A percentile compares a stretch with the other conserved stretches of the same genome.
phyloP scores from a whole-genome alignment of 805 yeast genomes.

The Candida suzukii region DNA sequence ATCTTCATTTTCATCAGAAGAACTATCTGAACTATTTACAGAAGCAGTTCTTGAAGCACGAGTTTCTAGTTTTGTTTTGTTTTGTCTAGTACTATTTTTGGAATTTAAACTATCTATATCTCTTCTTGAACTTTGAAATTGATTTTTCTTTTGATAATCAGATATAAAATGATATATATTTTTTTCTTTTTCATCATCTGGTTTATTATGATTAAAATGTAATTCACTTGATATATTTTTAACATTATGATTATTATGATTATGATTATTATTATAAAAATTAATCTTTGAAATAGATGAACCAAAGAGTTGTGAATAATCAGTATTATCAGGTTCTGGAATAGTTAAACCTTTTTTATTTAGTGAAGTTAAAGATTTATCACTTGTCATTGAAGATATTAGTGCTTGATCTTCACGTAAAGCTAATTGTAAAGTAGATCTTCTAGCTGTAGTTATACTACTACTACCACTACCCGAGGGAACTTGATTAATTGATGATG shows the following conservation, averaged over 20 bases:
- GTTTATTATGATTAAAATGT: neutral
- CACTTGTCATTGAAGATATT: neutral
- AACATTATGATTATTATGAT: neutral
- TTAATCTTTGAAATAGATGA: conserved; percentile 18
- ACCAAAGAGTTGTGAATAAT: conserved; percentile 9
- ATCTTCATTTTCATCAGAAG: neutral
- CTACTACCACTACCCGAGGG: neutral
- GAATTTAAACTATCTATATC: no score
- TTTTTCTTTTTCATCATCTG: neutral
- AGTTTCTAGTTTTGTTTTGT: conserved; percentile 1
- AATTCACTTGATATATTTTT: no score
- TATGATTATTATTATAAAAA: conserved; percentile 8
- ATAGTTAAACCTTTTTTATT: conserved; percentile 6
- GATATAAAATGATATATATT: conserved; percentile 7
- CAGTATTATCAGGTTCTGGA: conserved; percentile 7
- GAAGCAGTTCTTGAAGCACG: neutral
- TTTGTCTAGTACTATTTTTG: conserved; percentile 1
- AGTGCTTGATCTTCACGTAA: neutral
- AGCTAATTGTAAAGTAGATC: no score
- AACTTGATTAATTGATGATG: neutral
- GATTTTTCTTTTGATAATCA: conserved; percentile 2
- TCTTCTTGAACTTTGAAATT: neutral
- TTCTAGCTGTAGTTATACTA: neutral
- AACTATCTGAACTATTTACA: neutral
- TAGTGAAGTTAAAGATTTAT: neutral